Evolutionary conservation across 768 basidiomycete species (phyloP).

Genomic region (Russula olivacea): DNA sequence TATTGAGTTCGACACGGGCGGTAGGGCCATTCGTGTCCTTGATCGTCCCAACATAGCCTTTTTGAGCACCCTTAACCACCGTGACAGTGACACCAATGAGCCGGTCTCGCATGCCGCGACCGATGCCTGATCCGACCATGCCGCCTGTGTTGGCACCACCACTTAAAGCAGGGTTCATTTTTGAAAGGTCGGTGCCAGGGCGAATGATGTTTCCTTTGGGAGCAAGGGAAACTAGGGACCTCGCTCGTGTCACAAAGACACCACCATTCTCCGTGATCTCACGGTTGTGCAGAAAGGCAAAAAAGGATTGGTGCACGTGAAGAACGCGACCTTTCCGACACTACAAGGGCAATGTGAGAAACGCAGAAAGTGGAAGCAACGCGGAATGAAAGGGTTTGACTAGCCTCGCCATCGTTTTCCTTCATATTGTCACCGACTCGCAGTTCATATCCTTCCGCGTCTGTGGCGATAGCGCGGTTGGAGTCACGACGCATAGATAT

Average conservation of each 20-base stretch:
- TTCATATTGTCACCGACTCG: slow-evolving; percentile 87
- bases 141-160: slow-evolving; percentile 57
- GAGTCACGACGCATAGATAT: slow-evolving; percentile 89
- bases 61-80: slow-evolving; percentile 82
- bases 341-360: slow-evolving; percentile 36
- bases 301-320: slow-evolving; percentile 91
- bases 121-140: slow-evolving; percentile 79
- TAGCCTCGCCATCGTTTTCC: slow-evolving; percentile 82
- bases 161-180: slow-evolving; percentile 80
- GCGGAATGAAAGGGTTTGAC: slow-evolving; percentile 23
- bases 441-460: slow-evolving; percentile 83
- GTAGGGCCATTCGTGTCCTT: slow-evolving; percentile 89
- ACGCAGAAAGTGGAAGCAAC: background rate
- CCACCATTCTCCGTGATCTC: slow-evolving; percentile 89
- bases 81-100: slow-evolving; percentile 75
- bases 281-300: slow-evolving; percentile 90
- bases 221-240: slow-evolving; percentile 75
- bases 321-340: slow-evolving; percentile 83
- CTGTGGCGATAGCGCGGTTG: slow-evolving; percentile 77
- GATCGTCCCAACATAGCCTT: slow-evolving; percentile 86
- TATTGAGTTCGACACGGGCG: slow-evolving; percentile 85
- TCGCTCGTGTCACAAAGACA: slow-evolving; percentile 86
- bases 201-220: slow-evolving; percentile 76
- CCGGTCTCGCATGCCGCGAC: slow-evolving; percentile 74
- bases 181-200: slow-evolving; percentile 68